Evolutionary conservation across 148 eudicot species (phyloP).

Genomic region (Beta vulgaris): DNA sequence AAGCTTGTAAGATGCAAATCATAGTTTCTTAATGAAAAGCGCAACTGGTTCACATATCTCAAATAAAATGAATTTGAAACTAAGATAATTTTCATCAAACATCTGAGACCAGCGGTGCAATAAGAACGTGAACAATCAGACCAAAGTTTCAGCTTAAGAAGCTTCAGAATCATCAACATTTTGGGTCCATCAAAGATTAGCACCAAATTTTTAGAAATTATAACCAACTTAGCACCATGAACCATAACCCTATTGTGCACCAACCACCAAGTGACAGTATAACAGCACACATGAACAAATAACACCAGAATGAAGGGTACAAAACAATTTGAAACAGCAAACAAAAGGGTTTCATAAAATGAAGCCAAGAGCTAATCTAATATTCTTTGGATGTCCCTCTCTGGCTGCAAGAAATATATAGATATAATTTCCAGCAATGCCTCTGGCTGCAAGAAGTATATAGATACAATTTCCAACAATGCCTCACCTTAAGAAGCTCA

Average conservation of each 20-base stretch:
- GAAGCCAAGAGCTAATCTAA: background rate
- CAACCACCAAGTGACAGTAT: constrained; percentile 6
- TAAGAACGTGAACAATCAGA: background rate
- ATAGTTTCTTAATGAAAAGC: background rate
- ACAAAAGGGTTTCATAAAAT: background rate
- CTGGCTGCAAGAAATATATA: background rate
- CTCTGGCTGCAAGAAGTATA: constrained; percentile 9
- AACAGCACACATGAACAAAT: too few relatives aligned
- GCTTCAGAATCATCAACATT: background rate
- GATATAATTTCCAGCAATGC: background rate
- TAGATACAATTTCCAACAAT: background rate
- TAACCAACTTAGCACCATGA: too few relatives aligned
- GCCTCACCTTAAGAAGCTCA: constrained; percentile 51
- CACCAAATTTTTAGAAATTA: too few relatives aligned
- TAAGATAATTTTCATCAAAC: background rate
- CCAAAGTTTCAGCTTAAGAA: background rate
- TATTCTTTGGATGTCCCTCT: background rate
- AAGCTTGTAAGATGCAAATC: background rate
- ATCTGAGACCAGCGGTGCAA: background rate
- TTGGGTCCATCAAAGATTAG: too few relatives aligned
- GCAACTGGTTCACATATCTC: background rate
- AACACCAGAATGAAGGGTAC: too few relatives aligned
- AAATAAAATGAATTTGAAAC: background rate
- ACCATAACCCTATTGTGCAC: background rate
- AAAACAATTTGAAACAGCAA: background rate